These are phyloP conservation scores for Euphrasia confusa DNA, from an alignment of 257 asterid genomes.

Conservation along the genomic window DNA sequence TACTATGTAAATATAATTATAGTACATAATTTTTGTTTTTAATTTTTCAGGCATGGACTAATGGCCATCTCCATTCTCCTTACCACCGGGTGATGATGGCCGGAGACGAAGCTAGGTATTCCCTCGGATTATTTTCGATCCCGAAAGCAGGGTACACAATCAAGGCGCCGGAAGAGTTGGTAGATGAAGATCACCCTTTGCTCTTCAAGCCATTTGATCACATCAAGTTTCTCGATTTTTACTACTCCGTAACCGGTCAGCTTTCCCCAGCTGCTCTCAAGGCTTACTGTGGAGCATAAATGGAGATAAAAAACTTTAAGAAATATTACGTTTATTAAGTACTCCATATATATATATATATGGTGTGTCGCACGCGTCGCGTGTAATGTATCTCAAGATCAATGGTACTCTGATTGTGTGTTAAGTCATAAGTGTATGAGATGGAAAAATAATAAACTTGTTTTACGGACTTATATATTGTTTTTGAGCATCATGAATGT, in stretches of 20 bases:
- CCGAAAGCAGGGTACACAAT: conserved; percentile 34
- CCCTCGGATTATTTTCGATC: conserved; percentile 30
- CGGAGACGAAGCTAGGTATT: conserved; percentile 45
- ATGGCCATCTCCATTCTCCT: conserved; percentile 44
- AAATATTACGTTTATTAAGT: background rate
- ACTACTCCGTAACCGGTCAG: conserved; percentile 34
- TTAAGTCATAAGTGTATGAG: background rate
- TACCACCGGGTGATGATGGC: conserved; percentile 46
- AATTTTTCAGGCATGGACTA: conserved; percentile 37
- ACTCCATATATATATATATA: background rate
- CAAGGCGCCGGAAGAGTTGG: conserved; percentile 42
- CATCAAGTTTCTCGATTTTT: conserved; percentile 36
- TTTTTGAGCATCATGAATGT: no score
- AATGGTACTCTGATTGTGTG: background rate
- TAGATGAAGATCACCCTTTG: conserved; percentile 48
- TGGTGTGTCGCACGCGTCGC: background rate
- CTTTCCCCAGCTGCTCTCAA: conserved; percentile 33
- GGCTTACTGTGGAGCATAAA: conserved; percentile 39
- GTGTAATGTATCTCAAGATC: background rate
- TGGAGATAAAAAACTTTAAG: background rate
- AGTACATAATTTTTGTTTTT: background rate
- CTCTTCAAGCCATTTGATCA: conserved; percentile 52
- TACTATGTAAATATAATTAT: no score
- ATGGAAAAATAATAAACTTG: background rate
- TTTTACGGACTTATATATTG: no score